A percentile compares a stretch with the other conserved stretches of the same genome.
Evolutionary conservation across 495 filamentous ascomycete genomes (phyloP).

Genomic region (Aspergillus olivimuriae): DNA sequence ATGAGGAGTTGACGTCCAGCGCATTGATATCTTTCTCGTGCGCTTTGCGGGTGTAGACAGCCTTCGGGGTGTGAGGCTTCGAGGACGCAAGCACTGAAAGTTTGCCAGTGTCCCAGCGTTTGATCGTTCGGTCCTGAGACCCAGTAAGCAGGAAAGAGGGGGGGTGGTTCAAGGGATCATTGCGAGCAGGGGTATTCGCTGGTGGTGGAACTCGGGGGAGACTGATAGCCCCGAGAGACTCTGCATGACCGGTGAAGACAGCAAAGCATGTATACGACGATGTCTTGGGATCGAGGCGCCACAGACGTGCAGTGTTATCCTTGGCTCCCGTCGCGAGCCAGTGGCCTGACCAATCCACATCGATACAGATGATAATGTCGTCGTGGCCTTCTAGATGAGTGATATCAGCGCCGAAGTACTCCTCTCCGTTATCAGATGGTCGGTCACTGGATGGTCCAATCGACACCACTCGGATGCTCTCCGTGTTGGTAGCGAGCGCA

Average conservation of each 20-base stretch:
- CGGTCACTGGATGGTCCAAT: conserved; percentile 38
- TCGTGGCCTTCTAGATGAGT: conserved; percentile 80
- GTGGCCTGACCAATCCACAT: conserved; percentile 90
- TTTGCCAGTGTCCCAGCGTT: conserved; percentile 72
- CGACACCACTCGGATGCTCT: conserved; percentile 83
- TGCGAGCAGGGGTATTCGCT: conserved; percentile 54
- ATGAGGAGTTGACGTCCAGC: conserved; percentile 65
- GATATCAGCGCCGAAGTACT: conserved; percentile 84
- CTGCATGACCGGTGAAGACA: conserved; percentile 82
- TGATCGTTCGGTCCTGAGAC: conserved; percentile 90
- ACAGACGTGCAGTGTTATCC: conserved; percentile 89
- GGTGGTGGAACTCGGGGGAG: conserved; percentile 64
- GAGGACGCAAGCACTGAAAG: conserved; percentile 29
- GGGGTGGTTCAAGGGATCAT: conserved; percentile 66
- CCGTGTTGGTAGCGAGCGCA: conserved; percentile 90
- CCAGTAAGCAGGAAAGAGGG: conserved; percentile 83
- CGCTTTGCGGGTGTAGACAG: conserved; percentile 79
- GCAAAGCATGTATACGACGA: conserved; percentile 73
- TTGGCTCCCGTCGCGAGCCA: conserved; percentile 96
- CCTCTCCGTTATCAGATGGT: conserved; percentile 24
- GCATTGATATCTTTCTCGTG: conserved; percentile 99
- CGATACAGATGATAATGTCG: conserved; percentile 92
- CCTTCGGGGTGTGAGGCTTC: conserved; percentile 41
- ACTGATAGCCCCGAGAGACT: conserved; percentile 88
- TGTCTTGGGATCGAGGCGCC: conserved; percentile 74